These are phyloP conservation scores for Echria macrotheca DNA, from an alignment of 495 filamentous ascomycete genomes.

Conservation along the genomic window DNA sequence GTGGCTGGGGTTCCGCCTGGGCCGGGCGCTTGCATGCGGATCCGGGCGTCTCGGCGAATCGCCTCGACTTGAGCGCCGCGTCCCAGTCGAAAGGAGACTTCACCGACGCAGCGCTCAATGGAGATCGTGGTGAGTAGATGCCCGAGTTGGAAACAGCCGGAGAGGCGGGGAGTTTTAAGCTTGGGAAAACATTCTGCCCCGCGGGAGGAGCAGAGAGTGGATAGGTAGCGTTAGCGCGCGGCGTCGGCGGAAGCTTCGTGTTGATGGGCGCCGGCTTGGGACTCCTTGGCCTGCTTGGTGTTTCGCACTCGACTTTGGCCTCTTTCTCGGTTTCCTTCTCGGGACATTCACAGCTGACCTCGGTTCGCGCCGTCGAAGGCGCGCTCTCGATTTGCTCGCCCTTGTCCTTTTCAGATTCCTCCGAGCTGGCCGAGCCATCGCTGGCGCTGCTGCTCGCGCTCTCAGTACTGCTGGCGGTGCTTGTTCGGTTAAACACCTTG, in stretches of 20 bases:
- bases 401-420: constrained; percentile 32
- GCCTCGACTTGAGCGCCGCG: constrained; percentile 47
- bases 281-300: constrained; percentile 13
- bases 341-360: constrained; percentile 52
- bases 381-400: constrained; percentile 36
- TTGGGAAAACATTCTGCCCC: constrained; percentile 40
- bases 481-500: constrained; percentile 31
- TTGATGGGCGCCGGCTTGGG: constrained; percentile 25
- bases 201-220: constrained; percentile 57
- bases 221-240: constrained; percentile 37
- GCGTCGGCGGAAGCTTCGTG: constrained; percentile 33
- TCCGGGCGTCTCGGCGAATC: constrained; percentile 35
- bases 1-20: constrained; percentile 25
- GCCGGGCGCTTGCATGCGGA: constrained; percentile 27
- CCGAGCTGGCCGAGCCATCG: constrained; percentile 29
- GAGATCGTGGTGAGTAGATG: constrained; percentile 37
- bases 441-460: constrained; percentile 27
- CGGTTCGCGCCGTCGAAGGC: constrained; percentile 51
- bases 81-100: constrained; percentile 59
- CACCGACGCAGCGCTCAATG: constrained; percentile 50
- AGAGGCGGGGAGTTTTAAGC: constrained; percentile 56
- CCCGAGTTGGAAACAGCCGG: constrained; percentile 49
- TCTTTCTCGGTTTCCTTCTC: constrained; percentile 25
- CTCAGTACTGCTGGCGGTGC: constrained; percentile 24
- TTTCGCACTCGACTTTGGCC: constrained; percentile 19